Evolutionary conservation across 495 filamentous ascomycete species (phyloP).

Genomic region (Aspergillus taichungensis): DNA sequence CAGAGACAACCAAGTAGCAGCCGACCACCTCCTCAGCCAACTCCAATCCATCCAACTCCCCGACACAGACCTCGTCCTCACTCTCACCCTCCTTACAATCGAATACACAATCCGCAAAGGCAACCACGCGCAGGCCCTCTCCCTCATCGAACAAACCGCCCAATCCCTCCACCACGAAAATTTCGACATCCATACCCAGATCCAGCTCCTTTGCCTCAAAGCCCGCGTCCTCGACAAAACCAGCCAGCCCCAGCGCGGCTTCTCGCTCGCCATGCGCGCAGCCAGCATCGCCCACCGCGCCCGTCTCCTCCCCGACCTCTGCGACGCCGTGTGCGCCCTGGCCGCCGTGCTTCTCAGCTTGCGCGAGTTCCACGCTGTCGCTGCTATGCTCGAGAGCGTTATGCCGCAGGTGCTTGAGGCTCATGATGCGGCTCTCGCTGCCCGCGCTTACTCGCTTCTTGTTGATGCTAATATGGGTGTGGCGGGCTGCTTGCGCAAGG

Average conservation of each 20-base stretch:
- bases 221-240: constrained; percentile 60
- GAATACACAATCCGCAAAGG: constrained; percentile 59
- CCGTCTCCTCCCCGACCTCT: constrained; percentile 62
- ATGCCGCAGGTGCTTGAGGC: constrained; percentile 79
- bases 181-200: constrained; percentile 64
- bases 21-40: constrained; percentile 55
- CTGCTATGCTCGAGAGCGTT: constrained; percentile 57
- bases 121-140: constrained; percentile 55
- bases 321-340: constrained; percentile 65
- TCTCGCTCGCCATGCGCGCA: constrained; percentile 73
- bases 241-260: constrained; percentile 70
- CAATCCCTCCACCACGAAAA: constrained; percentile 55
- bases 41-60: constrained; percentile 45
- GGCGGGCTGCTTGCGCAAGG: constrained; percentile 44
- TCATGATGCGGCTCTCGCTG: constrained; percentile 56
- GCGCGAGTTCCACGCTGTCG: constrained; percentile 64
- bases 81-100: constrained; percentile 61
- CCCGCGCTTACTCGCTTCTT: constrained; percentile 61
- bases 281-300: constrained; percentile 67
- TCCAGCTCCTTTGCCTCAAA: constrained; percentile 70
- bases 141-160: constrained; percentile 58
- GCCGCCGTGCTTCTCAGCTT: constrained; percentile 60
- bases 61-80: constrained; percentile 63
- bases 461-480: constrained; percentile 80
- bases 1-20: constrained; percentile 58